Base-by-base conservation (phyloP, 148 eudicot genomes). In the Hydrangea macrophylla region DNA sequence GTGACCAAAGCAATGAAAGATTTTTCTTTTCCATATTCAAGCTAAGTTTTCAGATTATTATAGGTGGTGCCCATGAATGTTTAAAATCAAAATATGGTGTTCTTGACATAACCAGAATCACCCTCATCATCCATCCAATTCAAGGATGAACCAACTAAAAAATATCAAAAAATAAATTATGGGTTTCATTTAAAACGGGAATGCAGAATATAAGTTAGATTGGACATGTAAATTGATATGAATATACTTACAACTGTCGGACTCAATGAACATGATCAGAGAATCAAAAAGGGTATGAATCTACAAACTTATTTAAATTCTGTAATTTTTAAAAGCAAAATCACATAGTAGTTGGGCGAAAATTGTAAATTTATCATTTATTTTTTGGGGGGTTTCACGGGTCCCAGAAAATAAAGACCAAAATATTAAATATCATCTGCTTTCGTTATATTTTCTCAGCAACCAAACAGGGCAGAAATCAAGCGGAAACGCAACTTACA, bases 361-460 rank as follows among this genome's bases (percentile, higher is more conserved):
- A 18, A 48, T 15, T 15, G n/a, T 48, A 48, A 15, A 48, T 48
- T n/a, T n/a, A n/a, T n/a, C 2, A 9, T 20, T 30, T 30, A 3
- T 15, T 58, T 59, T 9, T n/a, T 9, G 10, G 17, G 20, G 36
- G 20, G 18, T 25, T 40, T 7, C 30, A 27, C 15, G 10, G 33
- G 33, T 13, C 22, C 9, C 45, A 39, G 3, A 36, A 6, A 25
- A 35, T 9, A 7, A 20, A 60, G 23, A 60, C 11, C 33, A 39
- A 32, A 26, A 11, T 1, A 25, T 55, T 24, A 3, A 2, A 58
- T 2, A 13, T 55, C 24, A 6, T 1, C 12, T 11, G 0, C 12
- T 26, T 58, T 63, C 28, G 35, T 63, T 7, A 13, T 36, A 44
- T 44, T 63, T 63, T 44, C 35, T 48, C 55, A 18, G 55, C 20